A percentile compares a stretch with the other conserved stretches of the same genome.
Evolutionary conservation across 768 basidiomycete genomes (phyloP).

Genomic region (Mycena belliarum): DNA sequence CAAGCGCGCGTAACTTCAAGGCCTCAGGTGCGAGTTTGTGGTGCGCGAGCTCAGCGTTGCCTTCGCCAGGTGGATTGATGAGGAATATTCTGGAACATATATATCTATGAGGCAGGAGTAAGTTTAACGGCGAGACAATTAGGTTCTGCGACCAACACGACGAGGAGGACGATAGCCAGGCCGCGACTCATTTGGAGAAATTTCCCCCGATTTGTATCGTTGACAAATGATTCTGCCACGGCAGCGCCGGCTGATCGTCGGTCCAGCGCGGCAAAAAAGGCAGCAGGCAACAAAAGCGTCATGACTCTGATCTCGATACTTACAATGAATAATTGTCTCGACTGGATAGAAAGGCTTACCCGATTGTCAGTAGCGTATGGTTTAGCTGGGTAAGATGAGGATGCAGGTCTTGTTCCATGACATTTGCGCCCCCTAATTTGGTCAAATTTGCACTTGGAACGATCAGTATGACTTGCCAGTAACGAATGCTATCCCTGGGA

Average conservation of each 20-base stretch:
- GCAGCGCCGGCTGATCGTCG: conserved; percentile 27
- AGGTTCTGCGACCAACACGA: conserved; percentile 44
- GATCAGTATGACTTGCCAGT: too few species aligned
- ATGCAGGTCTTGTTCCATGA: conserved; percentile 68
- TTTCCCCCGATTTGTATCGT: conserved; percentile 42
- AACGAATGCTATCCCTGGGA: conserved; percentile 64
- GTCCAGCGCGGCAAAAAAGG: conserved; percentile 64
- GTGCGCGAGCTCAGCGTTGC: conserved; percentile 39
- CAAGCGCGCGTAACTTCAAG: conserved; percentile 40
- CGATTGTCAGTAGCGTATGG: conserved; percentile 66
- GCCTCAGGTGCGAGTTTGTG: conserved; percentile 47
- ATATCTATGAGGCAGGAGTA: conserved; percentile 43
- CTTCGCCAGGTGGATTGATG: conserved; percentile 68
- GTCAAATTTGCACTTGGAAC: background rate
- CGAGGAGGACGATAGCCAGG: conserved; percentile 59
- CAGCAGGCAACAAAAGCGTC: conserved; percentile 62
- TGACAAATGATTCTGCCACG: conserved; percentile 32
- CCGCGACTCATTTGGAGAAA: conserved; percentile 69
- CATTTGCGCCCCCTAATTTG: conserved; percentile 54
- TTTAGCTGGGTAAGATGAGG: conserved; percentile 68
- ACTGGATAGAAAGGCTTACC: too few species aligned
- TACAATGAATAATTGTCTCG: background rate
- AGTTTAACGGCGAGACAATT: background rate
- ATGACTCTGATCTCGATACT: conserved; percentile 48
- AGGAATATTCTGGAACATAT: conserved; percentile 67